These are phyloP conservation scores for Metschnikowia bowlesiae DNA, from an alignment of 805 yeast genomes.

Conservation along the genomic window DNA sequence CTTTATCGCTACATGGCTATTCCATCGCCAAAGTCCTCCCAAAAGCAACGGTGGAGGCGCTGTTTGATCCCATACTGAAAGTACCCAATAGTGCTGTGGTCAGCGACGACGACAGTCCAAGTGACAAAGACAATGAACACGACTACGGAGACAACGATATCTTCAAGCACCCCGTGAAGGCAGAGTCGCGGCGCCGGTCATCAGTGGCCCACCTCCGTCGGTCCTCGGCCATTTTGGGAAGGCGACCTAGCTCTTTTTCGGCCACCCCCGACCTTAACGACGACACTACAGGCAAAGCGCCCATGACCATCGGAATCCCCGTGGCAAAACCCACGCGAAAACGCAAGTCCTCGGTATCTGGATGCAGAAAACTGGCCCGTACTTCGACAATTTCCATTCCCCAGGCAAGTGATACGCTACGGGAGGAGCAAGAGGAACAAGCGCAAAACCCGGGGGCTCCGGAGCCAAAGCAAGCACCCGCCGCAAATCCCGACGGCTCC, in stretches of 20 bases:
- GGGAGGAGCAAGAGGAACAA: slow-evolving; percentile 8
- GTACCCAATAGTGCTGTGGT: slow-evolving; percentile 8
- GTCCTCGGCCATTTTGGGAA: slow-evolving; percentile 31
- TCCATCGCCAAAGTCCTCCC: slow-evolving; percentile 1
- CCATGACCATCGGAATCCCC: slow-evolving; percentile 39
- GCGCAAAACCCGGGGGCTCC: neutral
- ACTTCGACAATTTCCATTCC: slow-evolving; percentile 9
- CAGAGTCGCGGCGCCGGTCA: slow-evolving; percentile 22
- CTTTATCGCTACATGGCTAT: neutral
- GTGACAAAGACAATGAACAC: slow-evolving; percentile 12
- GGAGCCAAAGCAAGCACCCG: slow-evolving; percentile 6
- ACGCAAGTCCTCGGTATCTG: slow-evolving; percentile 15
- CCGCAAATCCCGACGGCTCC: neutral
- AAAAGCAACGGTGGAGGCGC: slow-evolving; percentile 13
- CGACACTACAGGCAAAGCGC: slow-evolving; percentile 13
- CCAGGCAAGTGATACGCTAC: neutral
- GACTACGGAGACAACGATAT: slow-evolving; percentile 26
- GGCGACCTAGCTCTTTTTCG: slow-evolving; percentile 23
- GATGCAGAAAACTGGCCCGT: slow-evolving; percentile 4
- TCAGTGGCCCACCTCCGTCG: slow-evolving; percentile 31
- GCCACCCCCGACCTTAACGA: slow-evolving; percentile 16
- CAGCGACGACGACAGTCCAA: slow-evolving; percentile 9
- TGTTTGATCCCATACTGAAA: slow-evolving; percentile 26
- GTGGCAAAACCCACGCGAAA: slow-evolving; percentile 25
- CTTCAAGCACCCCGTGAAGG: slow-evolving; percentile 26